Conservation (phyloP, 202 grass and related monocot genomes). For the Elaeis oleifera region DNA sequence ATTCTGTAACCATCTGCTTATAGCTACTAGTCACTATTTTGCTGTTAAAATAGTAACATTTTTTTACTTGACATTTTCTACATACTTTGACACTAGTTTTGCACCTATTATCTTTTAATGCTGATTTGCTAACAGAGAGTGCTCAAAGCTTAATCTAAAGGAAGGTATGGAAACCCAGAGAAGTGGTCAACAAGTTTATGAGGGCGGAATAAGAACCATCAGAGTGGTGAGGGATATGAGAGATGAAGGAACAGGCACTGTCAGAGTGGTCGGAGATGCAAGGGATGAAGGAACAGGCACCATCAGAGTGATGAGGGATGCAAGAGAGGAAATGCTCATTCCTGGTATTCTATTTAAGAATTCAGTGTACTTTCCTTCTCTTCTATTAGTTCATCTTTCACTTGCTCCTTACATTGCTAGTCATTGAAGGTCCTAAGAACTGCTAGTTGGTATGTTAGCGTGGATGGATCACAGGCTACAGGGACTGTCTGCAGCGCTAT, state of each 20-base stretch:
- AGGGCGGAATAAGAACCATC: slow-evolving; percentile 52
- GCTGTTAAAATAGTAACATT: no score
- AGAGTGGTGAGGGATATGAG: slow-evolving; percentile 34
- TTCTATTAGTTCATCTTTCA: slow-evolving; percentile 24
- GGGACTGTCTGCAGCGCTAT: slow-evolving; percentile 62
- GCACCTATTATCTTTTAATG: slow-evolving; percentile 27
- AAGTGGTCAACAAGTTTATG: slow-evolving; percentile 46
- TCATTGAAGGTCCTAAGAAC: slow-evolving; percentile 45
- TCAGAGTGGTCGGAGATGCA: slow-evolving; percentile 36
- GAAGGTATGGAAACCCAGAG: slow-evolving; percentile 34
- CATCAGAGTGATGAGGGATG: slow-evolving; percentile 5
- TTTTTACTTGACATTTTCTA: no score
- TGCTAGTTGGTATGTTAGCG: slow-evolving; percentile 22
- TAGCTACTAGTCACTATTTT: no score
- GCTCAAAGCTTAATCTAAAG: slow-evolving; percentile 65
- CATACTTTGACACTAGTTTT: background rate
- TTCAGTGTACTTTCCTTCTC: slow-evolving; percentile 13
- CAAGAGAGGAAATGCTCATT: slow-evolving; percentile 37
- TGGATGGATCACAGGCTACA: slow-evolving; percentile 16
- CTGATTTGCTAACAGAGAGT: slow-evolving; percentile 39
- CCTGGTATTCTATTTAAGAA: slow-evolving; percentile 38
- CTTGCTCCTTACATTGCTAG: slow-evolving; percentile 17
- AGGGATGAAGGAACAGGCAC: no score
- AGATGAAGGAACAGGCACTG: slow-evolving; percentile 42
- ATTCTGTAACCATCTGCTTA: no score